Evolutionary conservation across 2,329 filamentous ascomycete species (phyloP), one percentile per base, ranked within the genome.

Genomic region (Thelonectria discophora): DNA sequence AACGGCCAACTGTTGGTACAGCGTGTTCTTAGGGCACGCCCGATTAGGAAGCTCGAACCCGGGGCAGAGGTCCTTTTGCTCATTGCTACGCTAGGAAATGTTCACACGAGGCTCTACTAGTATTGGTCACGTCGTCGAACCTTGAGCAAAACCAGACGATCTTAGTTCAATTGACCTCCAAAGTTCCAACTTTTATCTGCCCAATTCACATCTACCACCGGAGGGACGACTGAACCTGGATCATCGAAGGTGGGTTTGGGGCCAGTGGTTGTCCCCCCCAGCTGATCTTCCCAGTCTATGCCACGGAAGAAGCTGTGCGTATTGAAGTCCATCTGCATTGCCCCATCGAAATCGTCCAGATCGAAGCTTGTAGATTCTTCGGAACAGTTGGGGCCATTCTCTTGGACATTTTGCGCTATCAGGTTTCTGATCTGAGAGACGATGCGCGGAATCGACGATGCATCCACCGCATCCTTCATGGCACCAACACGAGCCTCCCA

Each of bases 401-500:
- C 20, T 18, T 24, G 49, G 27, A n/a, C 42, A 18, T 34, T 30
- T 32, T 48, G 21, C n/a, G 24, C 12, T n/a, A 49, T 46, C 24
- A 20, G 37, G 12, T 39, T 20, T 20, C 15, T 50, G 17, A 60
- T 51, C 1, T 37, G 12, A 12, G 39, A 13, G 3, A 60, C n/a
- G 6, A 60, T 50, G n/a, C 9, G 18, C 17, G 57, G 57, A 2
- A 18, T 17, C n/a, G 21, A 50, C 17, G 43, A 30, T 3, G 30
- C 45, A 17, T 55, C 39, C n/a, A 34, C 43, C 15, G 21, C 20
- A 13, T 51, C 5, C n/a, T 39, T 46, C 30, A 43, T 6, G 5
- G 46, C 57, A 20, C 10, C 45, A 18, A 21, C 51, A n/a, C 37
- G 43, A 21, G 32, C 39, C n/a, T 56, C 52, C 58, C 58, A 60